Evolutionary conservation across 306 rosid species (phyloP).

Genomic region (Erythrophleum fordii): DNA sequence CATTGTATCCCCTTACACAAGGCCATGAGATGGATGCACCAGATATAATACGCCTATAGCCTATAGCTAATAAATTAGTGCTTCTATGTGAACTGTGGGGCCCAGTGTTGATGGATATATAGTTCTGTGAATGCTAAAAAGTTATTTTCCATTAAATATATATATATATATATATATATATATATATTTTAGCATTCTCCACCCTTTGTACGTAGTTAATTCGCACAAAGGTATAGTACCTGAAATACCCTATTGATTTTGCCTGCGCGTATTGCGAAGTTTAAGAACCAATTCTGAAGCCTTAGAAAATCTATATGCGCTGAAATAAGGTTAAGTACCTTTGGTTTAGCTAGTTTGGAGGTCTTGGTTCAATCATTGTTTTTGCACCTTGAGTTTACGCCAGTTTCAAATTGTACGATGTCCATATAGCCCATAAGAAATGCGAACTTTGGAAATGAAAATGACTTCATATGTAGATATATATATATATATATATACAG

Average conservation of each 20-base stretch:
- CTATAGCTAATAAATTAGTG: slow-evolving; percentile 23
- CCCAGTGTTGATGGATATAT: slow-evolving; percentile 28
- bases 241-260: background rate
- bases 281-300: background rate
- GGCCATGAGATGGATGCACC: slow-evolving; percentile 34
- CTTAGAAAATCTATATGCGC: background rate
- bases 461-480: background rate
- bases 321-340: background rate
- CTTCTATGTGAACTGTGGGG: background rate
- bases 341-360: background rate
- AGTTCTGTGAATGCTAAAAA: slow-evolving; percentile 23
- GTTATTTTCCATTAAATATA: slow-evolving; percentile 39
- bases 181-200: background rate
- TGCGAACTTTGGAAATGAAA: background rate
- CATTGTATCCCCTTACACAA: slow-evolving; percentile 16
- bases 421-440: background rate
- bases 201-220: background rate
- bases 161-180: too few relatives aligned
- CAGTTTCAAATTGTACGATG: background rate
- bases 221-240: background rate
- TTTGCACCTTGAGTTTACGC: too few relatives aligned
- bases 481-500: too few relatives aligned
- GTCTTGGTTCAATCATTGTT: too few relatives aligned
- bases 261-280: background rate
- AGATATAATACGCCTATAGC: background rate